phyloP scores from a whole-genome alignment of 495 filamentous ascomycete species.

The Mycothermus thermophilus region DNA sequence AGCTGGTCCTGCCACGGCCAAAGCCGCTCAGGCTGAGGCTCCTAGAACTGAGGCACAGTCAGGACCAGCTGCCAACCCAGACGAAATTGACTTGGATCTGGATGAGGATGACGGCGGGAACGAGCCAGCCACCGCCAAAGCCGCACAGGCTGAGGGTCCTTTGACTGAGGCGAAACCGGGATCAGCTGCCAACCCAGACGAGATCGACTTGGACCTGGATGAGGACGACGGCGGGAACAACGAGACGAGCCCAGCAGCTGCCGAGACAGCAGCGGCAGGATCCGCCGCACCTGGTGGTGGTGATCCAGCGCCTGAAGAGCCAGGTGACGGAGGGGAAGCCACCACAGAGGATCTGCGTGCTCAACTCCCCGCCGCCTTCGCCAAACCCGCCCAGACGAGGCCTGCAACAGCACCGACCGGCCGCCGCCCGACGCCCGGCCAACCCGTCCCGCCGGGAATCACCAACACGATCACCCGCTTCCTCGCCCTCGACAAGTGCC shows the following conservation, averaged over 20 bases:
- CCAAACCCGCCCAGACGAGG: conserved; percentile 23
- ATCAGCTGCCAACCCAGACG: conserved; percentile 28
- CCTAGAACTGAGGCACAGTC: conserved; percentile 1
- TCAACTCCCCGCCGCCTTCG: conserved; percentile 53
- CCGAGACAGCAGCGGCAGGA: not conserved
- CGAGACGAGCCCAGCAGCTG: not conserved
- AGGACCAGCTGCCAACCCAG: conserved; percentile 26
- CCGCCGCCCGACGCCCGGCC: conserved; percentile 25
- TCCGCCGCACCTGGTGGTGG: conserved; percentile 1
- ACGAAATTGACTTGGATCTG: conserved; percentile 43
- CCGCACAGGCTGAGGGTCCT: not conserved
- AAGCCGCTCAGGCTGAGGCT: not conserved
- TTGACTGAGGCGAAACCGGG: conserved; percentile 1
- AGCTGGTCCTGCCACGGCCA: not conserved
- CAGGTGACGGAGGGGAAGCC: conserved; percentile 19
- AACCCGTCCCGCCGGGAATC: conserved; percentile 39
- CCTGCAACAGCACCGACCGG: too few relatives aligned
- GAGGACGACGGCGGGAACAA: conserved; percentile 29
- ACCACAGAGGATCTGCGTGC: conserved; percentile 43
- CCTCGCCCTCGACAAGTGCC: conserved; percentile 80
- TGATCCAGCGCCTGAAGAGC: not conserved
- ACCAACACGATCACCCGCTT: conserved; percentile 68
- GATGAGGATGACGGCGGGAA: conserved; percentile 38
- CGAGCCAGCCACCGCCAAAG: not conserved
- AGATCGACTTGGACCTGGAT: not conserved